Evolutionary conservation across 163 green algal genomes (phyloP).

Genomic region (Volvox carteri): DNA sequence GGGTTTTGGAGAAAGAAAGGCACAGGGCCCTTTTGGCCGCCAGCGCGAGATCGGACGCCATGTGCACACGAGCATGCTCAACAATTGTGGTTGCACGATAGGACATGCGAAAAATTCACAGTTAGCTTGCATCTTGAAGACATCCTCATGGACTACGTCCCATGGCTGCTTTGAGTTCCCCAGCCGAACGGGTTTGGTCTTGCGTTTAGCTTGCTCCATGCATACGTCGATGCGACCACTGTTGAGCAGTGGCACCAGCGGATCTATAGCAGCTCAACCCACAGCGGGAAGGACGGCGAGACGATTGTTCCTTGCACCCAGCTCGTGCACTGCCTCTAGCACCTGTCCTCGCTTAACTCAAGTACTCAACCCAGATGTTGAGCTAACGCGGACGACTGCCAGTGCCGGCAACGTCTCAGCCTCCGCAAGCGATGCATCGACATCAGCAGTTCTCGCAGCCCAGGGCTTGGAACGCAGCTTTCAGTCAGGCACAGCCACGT

Average conservation of each 20-base stretch:
- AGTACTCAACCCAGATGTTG: not conserved
- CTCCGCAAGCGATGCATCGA: conserved; percentile 21
- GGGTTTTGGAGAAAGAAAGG: not conserved
- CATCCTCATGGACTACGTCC: not conserved
- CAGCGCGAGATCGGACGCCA: not conserved
- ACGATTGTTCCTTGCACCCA: not conserved
- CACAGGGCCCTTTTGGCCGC: conserved; percentile 26
- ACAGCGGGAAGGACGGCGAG: conserved; percentile 14
- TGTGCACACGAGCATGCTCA: not conserved
- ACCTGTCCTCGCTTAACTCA: not conserved
- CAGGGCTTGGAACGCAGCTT: not conserved
- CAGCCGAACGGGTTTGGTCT: not conserved
- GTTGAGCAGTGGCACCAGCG: conserved; percentile 22
- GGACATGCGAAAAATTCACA: not conserved
- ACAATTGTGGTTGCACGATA: not conserved
- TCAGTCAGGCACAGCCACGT: not conserved
- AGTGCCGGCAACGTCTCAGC: not conserved
- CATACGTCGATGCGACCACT: conserved; percentile 27
- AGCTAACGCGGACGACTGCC: not conserved
- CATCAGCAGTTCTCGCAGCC: conserved; percentile 10
- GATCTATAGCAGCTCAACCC: not conserved
- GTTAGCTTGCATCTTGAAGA: not conserved
- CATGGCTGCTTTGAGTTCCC: conserved; percentile 15
- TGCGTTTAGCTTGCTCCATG: conserved; percentile 9
- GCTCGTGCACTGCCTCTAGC: not conserved